These are phyloP conservation scores for Beauveria sp. DNA, from an alignment of 2,329 filamentous ascomycete species.

Conservation along the genomic window DNA sequence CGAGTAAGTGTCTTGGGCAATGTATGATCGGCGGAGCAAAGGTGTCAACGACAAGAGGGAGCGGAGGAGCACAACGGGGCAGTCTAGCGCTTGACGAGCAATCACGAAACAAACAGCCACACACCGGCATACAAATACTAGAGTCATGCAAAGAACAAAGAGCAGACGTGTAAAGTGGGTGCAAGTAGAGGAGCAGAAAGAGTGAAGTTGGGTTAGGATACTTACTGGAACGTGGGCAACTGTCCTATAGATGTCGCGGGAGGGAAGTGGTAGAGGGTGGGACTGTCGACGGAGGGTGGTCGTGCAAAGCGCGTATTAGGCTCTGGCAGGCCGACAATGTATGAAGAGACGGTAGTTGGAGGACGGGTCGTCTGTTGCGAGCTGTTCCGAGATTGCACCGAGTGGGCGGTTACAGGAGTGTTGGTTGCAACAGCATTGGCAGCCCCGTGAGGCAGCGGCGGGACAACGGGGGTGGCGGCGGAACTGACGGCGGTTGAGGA, in stretches of 20 bases:
- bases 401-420: background rate
- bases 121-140: background rate
- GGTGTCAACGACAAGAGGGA: no score
- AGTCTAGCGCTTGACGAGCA: background rate
- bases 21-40: background rate
- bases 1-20: background rate
- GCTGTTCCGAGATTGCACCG: background rate
- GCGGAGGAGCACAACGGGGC: background rate
- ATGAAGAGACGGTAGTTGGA: conserved; percentile 19
- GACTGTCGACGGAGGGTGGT: conserved; percentile 50
- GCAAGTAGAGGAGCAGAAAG: background rate
- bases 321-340: conserved; percentile 32
- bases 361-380: background rate
- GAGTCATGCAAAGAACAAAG: background rate
- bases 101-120: background rate
- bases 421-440: background rate
- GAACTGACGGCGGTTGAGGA: conserved; percentile 13
- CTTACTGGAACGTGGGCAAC: conserved; percentile 9
- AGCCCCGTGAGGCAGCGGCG: conserved; percentile 1
- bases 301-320: conserved; percentile 49
- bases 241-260: conserved; percentile 20
- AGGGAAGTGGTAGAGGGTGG: conserved; percentile 52
- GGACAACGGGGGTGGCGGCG: conserved; percentile 10
- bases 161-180: background rate
- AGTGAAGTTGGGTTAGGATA: background rate